These are phyloP conservation scores for Globisporangium canariense DNA, from an alignment of 352 stramenopile species.

Conservation along the genomic window DNA sequence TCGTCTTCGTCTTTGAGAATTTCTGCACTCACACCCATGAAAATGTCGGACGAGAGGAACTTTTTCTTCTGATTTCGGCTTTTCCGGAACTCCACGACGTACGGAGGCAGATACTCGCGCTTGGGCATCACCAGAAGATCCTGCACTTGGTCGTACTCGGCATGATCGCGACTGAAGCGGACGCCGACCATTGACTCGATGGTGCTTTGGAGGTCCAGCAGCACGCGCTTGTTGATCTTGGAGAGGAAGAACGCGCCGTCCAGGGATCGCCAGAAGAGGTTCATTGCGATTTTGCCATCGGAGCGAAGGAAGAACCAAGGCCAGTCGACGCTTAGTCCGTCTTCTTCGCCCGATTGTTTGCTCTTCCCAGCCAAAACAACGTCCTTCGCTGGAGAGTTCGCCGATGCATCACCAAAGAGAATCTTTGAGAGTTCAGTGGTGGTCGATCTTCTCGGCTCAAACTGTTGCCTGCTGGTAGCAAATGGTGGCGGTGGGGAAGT, in stretches of 20 bases:
- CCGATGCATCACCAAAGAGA: neutral
- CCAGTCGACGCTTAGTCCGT: constrained; percentile 56
- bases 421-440: neutral
- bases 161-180: constrained; percentile 26
- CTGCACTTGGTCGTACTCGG: constrained; percentile 35
- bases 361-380: neutral
- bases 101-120: constrained; percentile 38
- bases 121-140: constrained; percentile 41
- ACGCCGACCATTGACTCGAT: constrained; percentile 36
- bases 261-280: constrained; percentile 75
- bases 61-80: constrained; percentile 49
- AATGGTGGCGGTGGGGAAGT: neutral
- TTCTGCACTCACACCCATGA: constrained; percentile 42
- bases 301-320: constrained; percentile 75
- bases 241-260: constrained; percentile 59
- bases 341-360: constrained; percentile 9
- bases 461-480: neutral
- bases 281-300: constrained; percentile 83
- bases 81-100: constrained; percentile 50
- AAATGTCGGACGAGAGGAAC: constrained; percentile 55
- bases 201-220: constrained; percentile 27
- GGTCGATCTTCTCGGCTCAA: neutral
- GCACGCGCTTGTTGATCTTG: constrained; percentile 41
- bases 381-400: neutral
- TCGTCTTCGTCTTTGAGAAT: constrained; percentile 30